Conservation (phyloP, 192 early-diverging fungal genomes). For the Coemansia sp. region DNA sequence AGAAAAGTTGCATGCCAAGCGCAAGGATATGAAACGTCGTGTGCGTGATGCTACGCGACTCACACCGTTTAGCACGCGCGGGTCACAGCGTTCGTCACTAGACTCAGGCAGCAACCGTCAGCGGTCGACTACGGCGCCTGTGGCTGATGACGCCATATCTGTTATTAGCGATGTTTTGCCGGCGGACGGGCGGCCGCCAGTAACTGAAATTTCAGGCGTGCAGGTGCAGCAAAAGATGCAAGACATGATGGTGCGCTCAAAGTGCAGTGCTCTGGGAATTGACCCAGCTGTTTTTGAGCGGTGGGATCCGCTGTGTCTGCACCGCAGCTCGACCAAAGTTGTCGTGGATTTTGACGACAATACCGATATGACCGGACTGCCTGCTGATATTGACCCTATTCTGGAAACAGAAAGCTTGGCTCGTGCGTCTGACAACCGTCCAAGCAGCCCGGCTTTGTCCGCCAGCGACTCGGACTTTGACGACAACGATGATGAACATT, state of each 20-base stretch:
- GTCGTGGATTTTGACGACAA: neutral
- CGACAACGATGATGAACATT: neutral
- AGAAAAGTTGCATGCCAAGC: conserved; percentile 16
- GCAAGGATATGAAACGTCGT: conserved; percentile 1
- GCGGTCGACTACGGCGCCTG: neutral
- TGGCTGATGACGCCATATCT: neutral
- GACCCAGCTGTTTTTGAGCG: conserved; percentile 23
- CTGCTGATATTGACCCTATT: neutral
- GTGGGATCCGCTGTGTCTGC: conserved; percentile 39
- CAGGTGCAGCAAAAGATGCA: conserved; percentile 24
- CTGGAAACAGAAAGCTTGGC: neutral
- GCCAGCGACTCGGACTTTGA: conserved; percentile 32
- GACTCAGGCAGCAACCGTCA: neutral
- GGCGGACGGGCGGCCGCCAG: neutral
- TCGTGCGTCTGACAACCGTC: neutral
- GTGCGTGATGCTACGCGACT: conserved; percentile 4
- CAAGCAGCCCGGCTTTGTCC: neutral
- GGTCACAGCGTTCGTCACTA: conserved; percentile 5
- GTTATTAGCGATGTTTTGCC: neutral
- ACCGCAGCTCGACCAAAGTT: conserved; percentile 6
- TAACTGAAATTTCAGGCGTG: neutral
- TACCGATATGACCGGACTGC: neutral
- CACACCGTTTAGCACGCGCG: conserved; percentile 1
- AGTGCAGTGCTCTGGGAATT: conserved; percentile 30
- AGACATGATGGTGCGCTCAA: conserved; percentile 23